A percentile compares a stretch with the other conserved stretches of the same genome.
phyloP scores from a whole-genome alignment of 164 flowering plant genomes.

The Aristolochia californica region DNA sequence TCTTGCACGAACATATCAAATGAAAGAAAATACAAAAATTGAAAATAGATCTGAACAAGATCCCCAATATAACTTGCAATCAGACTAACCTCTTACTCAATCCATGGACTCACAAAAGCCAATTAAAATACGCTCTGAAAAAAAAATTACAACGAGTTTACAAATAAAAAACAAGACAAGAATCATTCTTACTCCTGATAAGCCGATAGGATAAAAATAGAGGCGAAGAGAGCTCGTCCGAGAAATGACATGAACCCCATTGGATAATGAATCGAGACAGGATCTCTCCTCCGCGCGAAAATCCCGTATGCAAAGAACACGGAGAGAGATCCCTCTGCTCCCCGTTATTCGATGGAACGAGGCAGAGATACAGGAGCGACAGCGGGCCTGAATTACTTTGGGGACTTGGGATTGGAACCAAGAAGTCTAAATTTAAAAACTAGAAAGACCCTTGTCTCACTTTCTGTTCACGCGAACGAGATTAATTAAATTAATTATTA shows the following conservation, averaged over 20 bases:
- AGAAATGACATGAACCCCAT: slow-evolving; percentile 48
- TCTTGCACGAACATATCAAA: not conserved
- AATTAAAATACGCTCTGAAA: not conserved
- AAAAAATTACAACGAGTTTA: not conserved
- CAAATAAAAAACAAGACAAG: not conserved
- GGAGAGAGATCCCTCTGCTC: not conserved
- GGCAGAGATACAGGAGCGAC: not conserved
- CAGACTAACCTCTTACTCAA: not conserved
- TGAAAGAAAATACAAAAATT: not conserved
- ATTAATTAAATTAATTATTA: no score
- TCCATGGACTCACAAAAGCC: not conserved
- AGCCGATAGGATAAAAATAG: slow-evolving; percentile 49
- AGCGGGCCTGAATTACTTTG: not conserved
- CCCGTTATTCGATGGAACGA: not conserved
- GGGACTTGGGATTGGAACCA: not conserved
- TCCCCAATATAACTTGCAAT: not conserved
- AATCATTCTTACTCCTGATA: slow-evolving; percentile 39
- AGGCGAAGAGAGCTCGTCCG: slow-evolving; percentile 56
- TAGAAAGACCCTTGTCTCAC: no score
- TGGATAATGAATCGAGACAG: not conserved
- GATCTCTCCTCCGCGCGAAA: not conserved
- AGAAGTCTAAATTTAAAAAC: not conserved
- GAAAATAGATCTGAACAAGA: not conserved
- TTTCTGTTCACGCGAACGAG: no score
- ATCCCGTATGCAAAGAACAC: not conserved